Percentiles rank a stretch among this genome's conserved stretches.
These are phyloP conservation scores for Microdochium bolleyi DNA, from an alignment of 2,329 filamentous ascomycete genomes.

Conservation along the genomic window DNA sequence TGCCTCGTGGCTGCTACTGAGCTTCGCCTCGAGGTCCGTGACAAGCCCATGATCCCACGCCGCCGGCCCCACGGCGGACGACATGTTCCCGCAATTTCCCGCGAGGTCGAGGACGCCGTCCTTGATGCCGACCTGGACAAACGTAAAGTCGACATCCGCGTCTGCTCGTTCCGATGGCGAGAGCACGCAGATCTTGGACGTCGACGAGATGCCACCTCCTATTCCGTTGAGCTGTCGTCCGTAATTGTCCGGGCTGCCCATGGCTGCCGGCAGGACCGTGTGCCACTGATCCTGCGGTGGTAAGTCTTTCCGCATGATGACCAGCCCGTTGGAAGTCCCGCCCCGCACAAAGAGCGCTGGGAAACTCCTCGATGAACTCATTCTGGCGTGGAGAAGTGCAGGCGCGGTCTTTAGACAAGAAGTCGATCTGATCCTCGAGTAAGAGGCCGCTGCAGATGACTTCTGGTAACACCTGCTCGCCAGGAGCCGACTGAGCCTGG, in stretches of 20 bases:
- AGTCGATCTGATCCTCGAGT: no score
- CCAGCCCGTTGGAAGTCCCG: slow-evolving; percentile 20
- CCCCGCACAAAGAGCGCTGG: slow-evolving; percentile 30
- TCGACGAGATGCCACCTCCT: slow-evolving; percentile 14
- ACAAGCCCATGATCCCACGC: slow-evolving; percentile 45
- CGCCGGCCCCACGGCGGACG: slow-evolving; percentile 46
- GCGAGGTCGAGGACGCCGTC: slow-evolving; percentile 44
- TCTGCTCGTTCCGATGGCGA: slow-evolving; percentile 32
- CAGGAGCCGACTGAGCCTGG: no score
- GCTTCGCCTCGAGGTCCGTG: slow-evolving; percentile 12
- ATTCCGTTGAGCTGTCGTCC: slow-evolving; percentile 66
- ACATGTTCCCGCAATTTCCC: slow-evolving; percentile 56
- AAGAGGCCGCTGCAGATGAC: no score
- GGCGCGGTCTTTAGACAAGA: no score
- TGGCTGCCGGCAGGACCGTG: slow-evolving; percentile 14
- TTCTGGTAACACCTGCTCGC: no score
- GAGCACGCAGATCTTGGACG: slow-evolving; percentile 62
- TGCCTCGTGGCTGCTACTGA: slow-evolving; percentile 17
- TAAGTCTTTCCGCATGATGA: slow-evolving; percentile 25
- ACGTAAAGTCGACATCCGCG: slow-evolving; percentile 20
- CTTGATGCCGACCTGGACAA: slow-evolving; percentile 45
- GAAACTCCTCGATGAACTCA: slow-evolving; percentile 6
- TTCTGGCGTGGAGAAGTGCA: background rate
- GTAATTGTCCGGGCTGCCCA: slow-evolving; percentile 42
- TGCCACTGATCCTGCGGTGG: slow-evolving; percentile 25